These are phyloP conservation scores for Sporothrix brasiliensis DNA, from an alignment of 2,329 filamentous ascomycete genomes.

Conservation along the genomic window DNA sequence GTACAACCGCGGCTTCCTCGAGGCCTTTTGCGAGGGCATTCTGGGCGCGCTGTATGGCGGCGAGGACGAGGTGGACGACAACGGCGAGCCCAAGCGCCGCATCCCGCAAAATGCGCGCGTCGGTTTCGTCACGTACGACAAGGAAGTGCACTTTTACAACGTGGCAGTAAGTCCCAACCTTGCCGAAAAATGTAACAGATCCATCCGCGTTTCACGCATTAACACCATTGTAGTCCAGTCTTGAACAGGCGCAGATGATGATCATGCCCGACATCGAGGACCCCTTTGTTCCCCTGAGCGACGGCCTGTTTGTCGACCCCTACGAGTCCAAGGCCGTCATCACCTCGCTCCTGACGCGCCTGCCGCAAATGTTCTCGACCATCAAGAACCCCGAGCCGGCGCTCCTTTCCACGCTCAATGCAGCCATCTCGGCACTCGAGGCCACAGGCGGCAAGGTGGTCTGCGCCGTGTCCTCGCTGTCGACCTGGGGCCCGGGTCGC, in stretches of 20 bases:
- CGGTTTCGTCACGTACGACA: slow-evolving; percentile 94
- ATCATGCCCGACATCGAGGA: slow-evolving; percentile 98
- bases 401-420: slow-evolving; percentile 79
- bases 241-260: slow-evolving; percentile 94
- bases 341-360: slow-evolving; percentile 76
- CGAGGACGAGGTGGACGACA: slow-evolving; percentile 55
- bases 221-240: slow-evolving; percentile 55
- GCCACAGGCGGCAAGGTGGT: slow-evolving; percentile 90
- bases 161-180: slow-evolving; percentile 65
- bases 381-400: slow-evolving; percentile 92
- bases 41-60: slow-evolving; percentile 79
- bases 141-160: slow-evolving; percentile 98
- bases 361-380: slow-evolving; percentile 83
- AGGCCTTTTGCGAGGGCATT: slow-evolving; percentile 89
- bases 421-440: slow-evolving; percentile 80
- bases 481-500: slow-evolving; percentile 87
- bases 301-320: slow-evolving; percentile 92
- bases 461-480: slow-evolving; percentile 82
- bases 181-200: too few species aligned
- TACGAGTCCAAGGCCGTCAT: slow-evolving; percentile 83
- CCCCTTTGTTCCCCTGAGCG: slow-evolving; percentile 88
- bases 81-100: slow-evolving; percentile 57
- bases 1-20: slow-evolving; percentile 85
- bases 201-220: neutral
- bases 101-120: slow-evolving; percentile 82